A percentile compares a stretch with the other conserved stretches of the same genome.
Conservation (phyloP, 1,284 basidiomycete species). For the Neonothopanus nambi region DNA sequence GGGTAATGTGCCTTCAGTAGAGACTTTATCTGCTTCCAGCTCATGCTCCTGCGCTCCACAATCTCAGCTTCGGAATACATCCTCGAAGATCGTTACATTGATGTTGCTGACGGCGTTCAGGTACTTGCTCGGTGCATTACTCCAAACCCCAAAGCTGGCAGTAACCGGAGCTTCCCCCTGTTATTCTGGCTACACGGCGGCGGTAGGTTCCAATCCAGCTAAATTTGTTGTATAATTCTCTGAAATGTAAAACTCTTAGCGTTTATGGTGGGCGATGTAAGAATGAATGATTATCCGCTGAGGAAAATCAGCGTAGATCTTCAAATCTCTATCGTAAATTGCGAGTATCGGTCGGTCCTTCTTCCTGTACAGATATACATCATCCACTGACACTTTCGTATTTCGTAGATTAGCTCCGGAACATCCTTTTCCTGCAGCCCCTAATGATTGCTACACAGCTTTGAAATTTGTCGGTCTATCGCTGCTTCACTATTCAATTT, state of each 20-base stretch:
- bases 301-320: conserved; percentile 14
- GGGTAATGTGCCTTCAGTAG: too few relatives aligned
- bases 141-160: not conserved
- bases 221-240: not conserved
- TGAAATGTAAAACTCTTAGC: not conserved
- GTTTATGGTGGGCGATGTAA: conserved; percentile 4
- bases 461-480: conserved; percentile 15
- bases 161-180: conserved; percentile 12
- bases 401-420: conserved; percentile 17
- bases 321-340: conserved; percentile 15
- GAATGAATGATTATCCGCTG: conserved; percentile 14
- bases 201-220: conserved; percentile 2
- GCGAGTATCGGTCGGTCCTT: conserved; percentile 15
- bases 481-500: not conserved
- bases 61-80: conserved; percentile 3
- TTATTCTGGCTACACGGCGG: conserved; percentile 17
- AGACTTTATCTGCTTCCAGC: too few relatives aligned
- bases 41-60: too few relatives aligned
- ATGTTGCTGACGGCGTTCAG: not conserved
- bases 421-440: conserved; percentile 17
- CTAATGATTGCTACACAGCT: conserved; percentile 18
- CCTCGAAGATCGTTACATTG: not conserved
- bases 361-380: not conserved
- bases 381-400: too few relatives aligned
- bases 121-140: conserved; percentile 2